Evolutionary conservation across 345 rosid genomes (phyloP).

Genomic region (Salix suchowensis): DNA sequence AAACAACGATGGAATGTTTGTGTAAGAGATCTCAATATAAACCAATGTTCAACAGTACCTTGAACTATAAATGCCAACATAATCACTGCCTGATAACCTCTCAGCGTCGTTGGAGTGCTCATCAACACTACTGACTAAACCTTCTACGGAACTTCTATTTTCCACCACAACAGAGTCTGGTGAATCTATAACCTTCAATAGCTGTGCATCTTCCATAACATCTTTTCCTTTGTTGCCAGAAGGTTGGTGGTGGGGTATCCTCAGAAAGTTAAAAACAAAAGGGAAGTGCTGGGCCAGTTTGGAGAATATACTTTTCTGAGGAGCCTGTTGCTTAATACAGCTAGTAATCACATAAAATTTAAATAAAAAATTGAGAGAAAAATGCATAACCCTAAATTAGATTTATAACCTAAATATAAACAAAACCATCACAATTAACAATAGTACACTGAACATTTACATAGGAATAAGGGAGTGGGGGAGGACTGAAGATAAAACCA

Average conservation of each 20-base stretch:
- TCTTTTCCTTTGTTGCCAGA: slow-evolving; percentile 23
- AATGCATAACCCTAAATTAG: background rate
- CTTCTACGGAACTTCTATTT: slow-evolving; percentile 18
- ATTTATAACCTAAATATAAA: slow-evolving; percentile 9
- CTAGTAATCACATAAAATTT: slow-evolving; percentile 36
- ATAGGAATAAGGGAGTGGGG: too few species aligned
- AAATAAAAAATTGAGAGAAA: slow-evolving; percentile 17
- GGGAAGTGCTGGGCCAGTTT: slow-evolving; percentile 62
- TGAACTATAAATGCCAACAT: slow-evolving; percentile 20
- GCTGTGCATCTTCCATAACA: slow-evolving; percentile 15
- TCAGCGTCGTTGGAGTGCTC: slow-evolving; percentile 30
- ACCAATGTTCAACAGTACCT: slow-evolving; percentile 32
- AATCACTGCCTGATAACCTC: slow-evolving; percentile 20
- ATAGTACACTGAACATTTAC: too few species aligned
- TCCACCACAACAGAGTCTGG: slow-evolving; percentile 19
- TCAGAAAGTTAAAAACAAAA: slow-evolving; percentile 50
- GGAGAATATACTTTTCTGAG: slow-evolving; percentile 49
- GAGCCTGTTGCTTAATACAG: slow-evolving; percentile 27
- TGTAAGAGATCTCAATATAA: background rate
- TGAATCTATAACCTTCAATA: slow-evolving; percentile 19
- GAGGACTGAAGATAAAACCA: too few species aligned
- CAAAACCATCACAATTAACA: background rate
- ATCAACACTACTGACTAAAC: slow-evolving; percentile 27
- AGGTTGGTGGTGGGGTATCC: slow-evolving; percentile 32
- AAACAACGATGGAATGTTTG: background rate